Conservation (phyloP, 73 alveolate species). For the Paramecium bursaria region DNA sequence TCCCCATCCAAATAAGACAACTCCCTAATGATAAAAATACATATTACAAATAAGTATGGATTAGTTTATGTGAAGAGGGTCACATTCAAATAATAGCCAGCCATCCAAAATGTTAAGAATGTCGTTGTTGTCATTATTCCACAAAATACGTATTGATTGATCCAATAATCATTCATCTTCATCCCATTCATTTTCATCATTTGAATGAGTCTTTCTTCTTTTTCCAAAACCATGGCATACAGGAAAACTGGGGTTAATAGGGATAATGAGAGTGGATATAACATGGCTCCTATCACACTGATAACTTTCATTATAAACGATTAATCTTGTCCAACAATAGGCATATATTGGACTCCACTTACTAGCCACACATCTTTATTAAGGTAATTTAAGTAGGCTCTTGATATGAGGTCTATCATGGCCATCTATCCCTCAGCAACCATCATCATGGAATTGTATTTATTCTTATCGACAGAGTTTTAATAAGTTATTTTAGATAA, state of each 20-base stretch:
- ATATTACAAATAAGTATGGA: constrained; percentile 76
- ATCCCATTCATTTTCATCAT: constrained; percentile 98
- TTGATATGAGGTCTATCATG: constrained; percentile 81
- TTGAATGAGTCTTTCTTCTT: constrained; percentile 94
- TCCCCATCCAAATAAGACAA: constrained; percentile 95
- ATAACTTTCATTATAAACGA: constrained; percentile 85
- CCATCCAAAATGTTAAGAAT: constrained; percentile 72
- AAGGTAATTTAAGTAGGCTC: constrained; percentile 87
- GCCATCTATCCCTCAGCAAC: constrained; percentile 83
- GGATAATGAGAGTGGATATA: constrained; percentile 90
- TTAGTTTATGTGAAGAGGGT: constrained; percentile 85
- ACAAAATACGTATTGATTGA: constrained; percentile 82
- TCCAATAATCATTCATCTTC: constrained; percentile 95
- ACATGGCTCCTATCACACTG: constrained; percentile 83
- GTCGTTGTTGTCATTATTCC: constrained; percentile 80
- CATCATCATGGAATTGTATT: constrained; percentile 27
- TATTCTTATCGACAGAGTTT: constrained; percentile 71
- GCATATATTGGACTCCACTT: constrained; percentile 93
- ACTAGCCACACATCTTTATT: constrained; percentile 84
- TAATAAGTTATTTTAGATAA: constrained; percentile 87
- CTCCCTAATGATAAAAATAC: constrained; percentile 82
- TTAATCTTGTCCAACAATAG: constrained; percentile 86
- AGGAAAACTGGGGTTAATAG: constrained; percentile 94
- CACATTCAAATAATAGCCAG: constrained; percentile 82
- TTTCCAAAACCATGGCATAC: constrained; percentile 94